A percentile compares a stretch with the other conserved stretches of the same genome.
Conservation (phyloP, 2,329 filamentous ascomycete genomes). For the Fusarium marasasianum region DNA sequence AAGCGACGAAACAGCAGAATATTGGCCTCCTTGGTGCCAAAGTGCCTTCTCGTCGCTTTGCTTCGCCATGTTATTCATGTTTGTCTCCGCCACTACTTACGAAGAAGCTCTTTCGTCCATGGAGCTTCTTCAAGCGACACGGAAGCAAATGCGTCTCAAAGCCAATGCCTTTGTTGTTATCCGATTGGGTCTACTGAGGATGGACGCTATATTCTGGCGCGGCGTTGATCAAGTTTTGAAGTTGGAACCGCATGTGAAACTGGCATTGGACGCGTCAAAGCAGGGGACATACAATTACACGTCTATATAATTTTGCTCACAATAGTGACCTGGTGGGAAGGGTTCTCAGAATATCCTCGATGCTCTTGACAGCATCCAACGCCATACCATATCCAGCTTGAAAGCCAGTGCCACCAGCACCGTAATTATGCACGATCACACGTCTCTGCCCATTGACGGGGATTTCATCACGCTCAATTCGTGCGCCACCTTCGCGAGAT, state of each 20-base stretch:
- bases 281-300: not conserved
- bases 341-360: not conserved
- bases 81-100: not conserved
- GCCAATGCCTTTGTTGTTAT: not conserved
- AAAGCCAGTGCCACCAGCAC: not conserved
- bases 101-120: not conserved
- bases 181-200: not conserved
- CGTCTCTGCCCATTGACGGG: not conserved
- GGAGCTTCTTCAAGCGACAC: not conserved
- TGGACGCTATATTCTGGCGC: not conserved
- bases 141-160: constrained; percentile 1
- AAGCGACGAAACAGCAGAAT: not conserved
- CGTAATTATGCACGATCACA: not conserved
- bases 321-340: not conserved
- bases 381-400: constrained; percentile 9
- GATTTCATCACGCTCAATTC: not conserved
- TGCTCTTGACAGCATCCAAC: not conserved
- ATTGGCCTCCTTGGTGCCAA: not conserved
- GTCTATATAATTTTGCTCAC: not conserved
- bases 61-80: not conserved
- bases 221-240: not conserved
- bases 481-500: not conserved
- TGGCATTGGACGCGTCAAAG: not conserved
- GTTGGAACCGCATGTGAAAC: not conserved
- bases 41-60: not conserved